Conservation (phyloP, 2,329 filamentous ascomycete species). For the Cercospora nicotianae region DNA sequence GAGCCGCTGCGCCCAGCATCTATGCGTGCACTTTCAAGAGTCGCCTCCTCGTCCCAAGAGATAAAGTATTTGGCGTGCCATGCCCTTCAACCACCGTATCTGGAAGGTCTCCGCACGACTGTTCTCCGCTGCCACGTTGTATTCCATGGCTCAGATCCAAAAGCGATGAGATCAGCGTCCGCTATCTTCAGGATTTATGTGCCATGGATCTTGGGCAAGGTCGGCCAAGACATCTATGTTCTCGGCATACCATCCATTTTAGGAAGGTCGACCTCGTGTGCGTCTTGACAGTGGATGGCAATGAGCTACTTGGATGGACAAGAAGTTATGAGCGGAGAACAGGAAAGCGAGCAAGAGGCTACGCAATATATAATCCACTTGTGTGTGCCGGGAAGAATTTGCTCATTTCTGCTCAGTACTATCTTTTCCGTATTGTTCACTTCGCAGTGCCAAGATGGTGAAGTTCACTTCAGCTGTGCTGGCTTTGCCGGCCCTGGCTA, state of each 20-base stretch:
- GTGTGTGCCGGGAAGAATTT: neutral
- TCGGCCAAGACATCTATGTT: constrained; percentile 2
- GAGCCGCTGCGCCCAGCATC: neutral
- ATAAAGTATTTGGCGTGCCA: constrained; percentile 6
- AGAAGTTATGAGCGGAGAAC: neutral
- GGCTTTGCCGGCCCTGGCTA: constrained; percentile 18
- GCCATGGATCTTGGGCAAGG: constrained; percentile 2
- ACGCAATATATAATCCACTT: neutral
- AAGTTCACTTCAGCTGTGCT: constrained; percentile 20
- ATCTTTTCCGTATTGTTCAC: neutral
- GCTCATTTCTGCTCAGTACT: constrained; percentile 9
- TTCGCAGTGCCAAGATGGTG: constrained; percentile 19
- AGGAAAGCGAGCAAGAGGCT: neutral
- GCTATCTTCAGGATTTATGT: neutral
- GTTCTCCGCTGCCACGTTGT: neutral
- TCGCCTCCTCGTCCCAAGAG: constrained; percentile 2
- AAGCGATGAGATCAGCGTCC: neutral
- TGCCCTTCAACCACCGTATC: neutral
- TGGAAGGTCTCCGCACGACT: constrained; percentile 5
- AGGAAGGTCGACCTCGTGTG: constrained; percentile 1
- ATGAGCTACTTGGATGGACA: neutral
- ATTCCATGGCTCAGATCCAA: neutral
- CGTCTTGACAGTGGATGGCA: neutral
- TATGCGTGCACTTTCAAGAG: neutral
- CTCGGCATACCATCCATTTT: constrained; percentile 5